Conservation (phyloP, 208 protist genomes). For the Phytomonas serpens region DNA sequence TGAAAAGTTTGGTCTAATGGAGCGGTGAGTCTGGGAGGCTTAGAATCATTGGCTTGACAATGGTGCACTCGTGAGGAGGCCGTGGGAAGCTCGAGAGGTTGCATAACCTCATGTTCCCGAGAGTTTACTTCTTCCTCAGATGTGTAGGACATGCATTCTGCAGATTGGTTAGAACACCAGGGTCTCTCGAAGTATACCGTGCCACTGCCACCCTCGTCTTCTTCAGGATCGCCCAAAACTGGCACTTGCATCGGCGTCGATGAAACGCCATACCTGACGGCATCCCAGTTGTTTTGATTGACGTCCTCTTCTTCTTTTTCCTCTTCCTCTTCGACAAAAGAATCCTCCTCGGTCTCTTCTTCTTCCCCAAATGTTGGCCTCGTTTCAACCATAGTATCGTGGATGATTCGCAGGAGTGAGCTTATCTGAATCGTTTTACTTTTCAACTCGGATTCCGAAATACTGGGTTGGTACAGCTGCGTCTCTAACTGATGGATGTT, state of each 20-base stretch:
- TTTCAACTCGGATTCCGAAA: conserved; percentile 12
- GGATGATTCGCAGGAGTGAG: conserved; percentile 30
- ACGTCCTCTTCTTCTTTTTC: conserved; percentile 16
- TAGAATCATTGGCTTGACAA: neutral
- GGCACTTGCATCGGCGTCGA: neutral
- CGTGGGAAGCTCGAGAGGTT: neutral
- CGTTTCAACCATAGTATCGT: conserved; percentile 15
- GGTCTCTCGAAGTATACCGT: neutral
- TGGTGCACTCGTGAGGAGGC: neutral
- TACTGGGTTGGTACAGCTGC: conserved; percentile 34
- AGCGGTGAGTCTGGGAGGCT: neutral
- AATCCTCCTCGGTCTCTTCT: conserved; percentile 13
- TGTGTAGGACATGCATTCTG: neutral
- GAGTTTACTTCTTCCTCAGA: neutral
- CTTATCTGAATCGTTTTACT: conserved; percentile 59
- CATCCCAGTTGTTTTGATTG: neutral
- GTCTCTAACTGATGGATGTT: conserved; percentile 54
- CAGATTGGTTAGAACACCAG: neutral
- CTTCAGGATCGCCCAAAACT: neutral
- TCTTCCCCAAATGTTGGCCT: conserved; percentile 24
- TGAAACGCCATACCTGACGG: neutral
- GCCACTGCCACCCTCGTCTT: neutral
- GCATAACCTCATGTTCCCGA: neutral
- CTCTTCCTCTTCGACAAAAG: conserved; percentile 16
- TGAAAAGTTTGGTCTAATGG: neutral